These are phyloP conservation scores for Moricandia arvensis DNA, from an alignment of 345 rosid species.

Conservation along the genomic window DNA sequence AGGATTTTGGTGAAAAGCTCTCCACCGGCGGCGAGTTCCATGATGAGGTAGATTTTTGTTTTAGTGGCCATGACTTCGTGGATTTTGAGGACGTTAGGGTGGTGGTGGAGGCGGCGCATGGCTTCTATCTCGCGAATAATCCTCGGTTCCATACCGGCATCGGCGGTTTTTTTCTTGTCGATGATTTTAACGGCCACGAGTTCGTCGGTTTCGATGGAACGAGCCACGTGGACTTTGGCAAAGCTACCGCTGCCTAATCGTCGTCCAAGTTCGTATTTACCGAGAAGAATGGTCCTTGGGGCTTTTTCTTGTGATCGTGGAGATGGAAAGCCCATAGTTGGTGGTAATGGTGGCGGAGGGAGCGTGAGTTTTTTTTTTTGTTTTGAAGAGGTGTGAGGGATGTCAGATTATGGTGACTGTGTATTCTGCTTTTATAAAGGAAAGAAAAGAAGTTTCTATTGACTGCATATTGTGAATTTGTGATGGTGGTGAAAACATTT, in stretches of 20 bases:
- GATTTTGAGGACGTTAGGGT: slow-evolving; percentile 74
- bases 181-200: slow-evolving; percentile 68
- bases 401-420: slow-evolving; percentile 4
- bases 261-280: slow-evolving; percentile 62
- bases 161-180: slow-evolving; percentile 48
- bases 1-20: slow-evolving; percentile 55
- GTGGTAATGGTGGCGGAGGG: neutral
- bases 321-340: slow-evolving; percentile 26
- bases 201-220: slow-evolving; percentile 42
- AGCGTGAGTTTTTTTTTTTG: neutral
- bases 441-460: neutral
- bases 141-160: slow-evolving; percentile 55
- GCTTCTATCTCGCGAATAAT: slow-evolving; percentile 74
- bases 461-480: neutral
- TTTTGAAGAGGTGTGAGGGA: neutral
- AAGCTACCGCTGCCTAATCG: slow-evolving; percentile 70
- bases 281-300: slow-evolving; percentile 46
- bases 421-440: slow-evolving; percentile 9
- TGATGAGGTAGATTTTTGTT: slow-evolving; percentile 71
- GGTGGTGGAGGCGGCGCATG: slow-evolving; percentile 75
- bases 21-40: slow-evolving; percentile 81
- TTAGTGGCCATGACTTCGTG: slow-evolving; percentile 87
- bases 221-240: slow-evolving; percentile 67
- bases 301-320: slow-evolving; percentile 1
- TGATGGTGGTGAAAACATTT: neutral